phyloP scores from a whole-genome alignment of 331 rosid species.

The Malus hybrid region DNA sequence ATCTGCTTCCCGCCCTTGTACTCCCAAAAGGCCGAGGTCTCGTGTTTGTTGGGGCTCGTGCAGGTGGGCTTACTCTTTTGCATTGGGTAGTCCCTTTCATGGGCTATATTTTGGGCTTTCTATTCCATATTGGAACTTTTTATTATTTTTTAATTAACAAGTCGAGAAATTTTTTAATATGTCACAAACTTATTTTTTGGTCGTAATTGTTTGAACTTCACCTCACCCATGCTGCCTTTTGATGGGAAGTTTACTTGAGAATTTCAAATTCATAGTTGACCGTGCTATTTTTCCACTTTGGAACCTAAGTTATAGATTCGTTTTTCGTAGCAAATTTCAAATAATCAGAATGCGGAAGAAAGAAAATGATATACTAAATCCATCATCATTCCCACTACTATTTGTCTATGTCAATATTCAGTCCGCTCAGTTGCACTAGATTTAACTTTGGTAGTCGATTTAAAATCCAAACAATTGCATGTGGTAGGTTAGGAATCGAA shows the following conservation, averaged over 20 bases:
- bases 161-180: no score
- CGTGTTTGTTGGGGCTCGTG: background rate
- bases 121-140: no score
- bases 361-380: background rate
- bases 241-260: background rate
- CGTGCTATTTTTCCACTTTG: no score
- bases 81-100: background rate
- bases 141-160: no score
- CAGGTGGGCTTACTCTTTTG: background rate
- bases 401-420: background rate
- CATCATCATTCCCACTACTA: background rate
- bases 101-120: background rate
- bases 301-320: no score
- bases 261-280: no score
- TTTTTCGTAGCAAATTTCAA: no score
- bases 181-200: background rate
- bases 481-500: background rate
- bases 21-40: background rate
- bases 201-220: background rate
- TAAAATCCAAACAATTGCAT: background rate
- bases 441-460: background rate
- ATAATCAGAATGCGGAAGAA: no score
- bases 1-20: constrained; percentile 44
- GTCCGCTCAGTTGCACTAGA: background rate
- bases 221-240: background rate